Evolutionary conservation across 192 early-diverging fungal species (phyloP), one percentile per base, ranked within the genome.

Genomic region (Backusella tuberculispora): DNA sequence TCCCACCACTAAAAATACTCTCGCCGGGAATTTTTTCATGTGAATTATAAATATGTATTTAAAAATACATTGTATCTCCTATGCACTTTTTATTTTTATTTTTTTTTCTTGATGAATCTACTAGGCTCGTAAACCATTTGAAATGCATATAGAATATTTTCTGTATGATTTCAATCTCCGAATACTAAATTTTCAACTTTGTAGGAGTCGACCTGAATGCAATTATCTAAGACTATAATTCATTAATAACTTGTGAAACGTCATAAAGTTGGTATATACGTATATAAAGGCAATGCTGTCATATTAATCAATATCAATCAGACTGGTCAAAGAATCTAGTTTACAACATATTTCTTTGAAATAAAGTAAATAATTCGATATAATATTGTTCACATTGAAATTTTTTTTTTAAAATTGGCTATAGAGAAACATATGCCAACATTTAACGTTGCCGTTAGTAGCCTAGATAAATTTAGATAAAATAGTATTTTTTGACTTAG

Each of bases 211-310:
- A 19, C 53, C 53, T 60, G 53, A 24, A 8, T 60, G 53, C 24
- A 26, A 24, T 9, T 12, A 24, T 60, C 53, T 26, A 60, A 60
- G 53, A 24, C 53, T 60, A 60, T 60, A 34, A 34, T 60, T 60
- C 21, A 60, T 60, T 60, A 26, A 60, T 60, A 60, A 60, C 26
- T 60, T 7, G 53, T 60, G 53, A 60, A 60, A 60, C 53, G 21
- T 60, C 21, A 26, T 26, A 24, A 50, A 60, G 53, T 60, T 19
- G 53, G 24, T 34, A 26, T 24, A 56, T 13, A n/a, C n/a, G 53
- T 60, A 19, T 10, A 26, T 12, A 60, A 60, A 60, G 3, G 3
- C 21, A 26, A 26, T 60, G 53, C 53, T 60, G 53, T 60, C 53
- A 60, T 60, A 24, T 24, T 60, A 60, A 26, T 60, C 26, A 26